These are phyloP conservation scores for Penstemon eatonii DNA, from an alignment of 257 asterid genomes.

Conservation along the genomic window DNA sequence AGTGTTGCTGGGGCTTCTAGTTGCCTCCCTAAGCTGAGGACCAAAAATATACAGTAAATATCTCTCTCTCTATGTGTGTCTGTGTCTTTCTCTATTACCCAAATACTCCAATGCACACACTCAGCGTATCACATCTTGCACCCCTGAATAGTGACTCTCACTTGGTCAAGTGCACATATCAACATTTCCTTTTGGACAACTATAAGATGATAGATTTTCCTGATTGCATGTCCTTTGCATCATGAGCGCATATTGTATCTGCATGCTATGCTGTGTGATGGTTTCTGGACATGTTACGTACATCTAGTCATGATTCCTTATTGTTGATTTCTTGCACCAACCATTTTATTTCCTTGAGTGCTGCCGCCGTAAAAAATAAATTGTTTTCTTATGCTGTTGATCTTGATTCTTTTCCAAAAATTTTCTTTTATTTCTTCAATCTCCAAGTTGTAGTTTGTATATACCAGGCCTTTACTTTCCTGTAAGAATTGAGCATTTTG, in stretches of 20 bases:
- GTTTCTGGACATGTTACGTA: conserved; percentile 4
- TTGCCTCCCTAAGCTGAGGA: conserved; percentile 56
- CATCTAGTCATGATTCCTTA: not conserved
- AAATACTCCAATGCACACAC: not conserved
- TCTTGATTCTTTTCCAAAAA: not conserved
- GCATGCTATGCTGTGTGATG: conserved; percentile 17
- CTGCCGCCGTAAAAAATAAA: not conserved
- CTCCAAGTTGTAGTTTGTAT: conserved; percentile 4
- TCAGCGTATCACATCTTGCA: not conserved
- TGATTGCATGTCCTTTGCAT: conserved; percentile 2
- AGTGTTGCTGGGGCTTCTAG: conserved; percentile 45
- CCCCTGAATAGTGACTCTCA: not conserved
- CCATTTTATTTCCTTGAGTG: conserved; percentile 3
- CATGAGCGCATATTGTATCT: not conserved
- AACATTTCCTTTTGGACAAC: not conserved
- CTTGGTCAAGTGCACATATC: not conserved
- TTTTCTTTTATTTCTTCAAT: not conserved
- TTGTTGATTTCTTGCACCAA: conserved; percentile 17
- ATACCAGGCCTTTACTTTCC: not conserved
- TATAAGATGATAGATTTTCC: conserved; percentile 12
- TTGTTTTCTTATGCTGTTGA: not conserved
- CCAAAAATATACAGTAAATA: conserved; percentile 32
- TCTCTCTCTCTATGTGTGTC: conserved; percentile 20
- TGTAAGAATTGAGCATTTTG: conserved; percentile 7
- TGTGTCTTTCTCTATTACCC: no score